Conservation (phyloP, 2,329 filamentous ascomycete genomes). For the Colletotrichum shisoi region DNA sequence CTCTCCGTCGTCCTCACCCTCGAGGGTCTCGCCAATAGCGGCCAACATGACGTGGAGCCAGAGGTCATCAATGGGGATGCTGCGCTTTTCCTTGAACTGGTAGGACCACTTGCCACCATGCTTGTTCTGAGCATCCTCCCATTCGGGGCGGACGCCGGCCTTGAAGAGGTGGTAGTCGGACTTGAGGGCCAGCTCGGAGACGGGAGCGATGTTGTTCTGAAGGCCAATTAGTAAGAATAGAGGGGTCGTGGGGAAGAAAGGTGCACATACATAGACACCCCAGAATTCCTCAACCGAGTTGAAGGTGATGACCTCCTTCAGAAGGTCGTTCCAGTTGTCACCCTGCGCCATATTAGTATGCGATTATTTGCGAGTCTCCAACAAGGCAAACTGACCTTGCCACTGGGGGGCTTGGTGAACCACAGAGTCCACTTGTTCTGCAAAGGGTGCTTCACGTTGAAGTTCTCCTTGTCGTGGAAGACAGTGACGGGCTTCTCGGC, state of each 20-base stretch:
- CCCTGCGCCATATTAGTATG: constrained; percentile 63
- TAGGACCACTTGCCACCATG: constrained; percentile 99
- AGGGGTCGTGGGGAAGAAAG: constrained; percentile 16
- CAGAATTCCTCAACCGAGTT: constrained; percentile 99
- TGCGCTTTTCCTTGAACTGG: constrained; percentile 95
- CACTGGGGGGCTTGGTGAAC: constrained; percentile 98
- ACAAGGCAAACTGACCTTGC: constrained; percentile 71
- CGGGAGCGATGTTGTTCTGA: constrained; percentile 98
- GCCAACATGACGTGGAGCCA: constrained; percentile 98
- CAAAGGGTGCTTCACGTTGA: constrained; percentile 98
- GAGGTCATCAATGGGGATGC: constrained; percentile 88
- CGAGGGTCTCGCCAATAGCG: constrained; percentile 96
- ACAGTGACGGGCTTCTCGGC: constrained; percentile 81
- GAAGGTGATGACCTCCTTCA: constrained; percentile 99
- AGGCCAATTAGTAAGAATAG: constrained; percentile 36
- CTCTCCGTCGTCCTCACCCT: constrained; percentile 92
- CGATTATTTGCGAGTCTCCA: constrained; percentile 40
- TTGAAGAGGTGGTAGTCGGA: constrained; percentile 99
- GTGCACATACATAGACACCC: constrained; percentile 88
- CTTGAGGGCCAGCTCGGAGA: constrained; percentile 94
- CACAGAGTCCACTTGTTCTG: constrained; percentile 98
- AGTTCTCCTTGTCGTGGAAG: constrained; percentile 98
- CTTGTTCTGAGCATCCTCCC: constrained; percentile 99
- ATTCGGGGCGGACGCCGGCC: constrained; percentile 93
- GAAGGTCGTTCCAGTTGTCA: constrained; percentile 97